These are phyloP conservation scores for Echeveria elegans DNA, from an alignment of 164 flowering plant genomes.

Conservation along the genomic window DNA sequence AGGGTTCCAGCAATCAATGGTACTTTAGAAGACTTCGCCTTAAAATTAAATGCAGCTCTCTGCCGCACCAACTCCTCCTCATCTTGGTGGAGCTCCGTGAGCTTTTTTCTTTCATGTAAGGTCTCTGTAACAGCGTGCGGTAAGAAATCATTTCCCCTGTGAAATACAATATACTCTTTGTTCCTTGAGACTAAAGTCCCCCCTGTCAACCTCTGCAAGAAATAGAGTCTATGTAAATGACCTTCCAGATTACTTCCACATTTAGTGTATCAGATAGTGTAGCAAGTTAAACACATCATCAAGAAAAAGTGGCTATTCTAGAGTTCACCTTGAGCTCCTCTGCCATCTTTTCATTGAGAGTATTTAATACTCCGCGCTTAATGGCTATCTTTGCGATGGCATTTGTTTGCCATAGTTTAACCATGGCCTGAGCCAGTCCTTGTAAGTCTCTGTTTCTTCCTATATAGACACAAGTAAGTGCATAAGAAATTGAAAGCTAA, in stretches of 20 bases:
- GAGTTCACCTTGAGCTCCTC: slow-evolving; percentile 77
- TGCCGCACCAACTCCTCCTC: slow-evolving; percentile 73
- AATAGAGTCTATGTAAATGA: neutral
- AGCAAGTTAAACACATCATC: neutral
- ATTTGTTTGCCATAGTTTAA: slow-evolving; percentile 88
- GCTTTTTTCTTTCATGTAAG: slow-evolving; percentile 46
- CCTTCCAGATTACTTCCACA: neutral
- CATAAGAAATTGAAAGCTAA: neutral
- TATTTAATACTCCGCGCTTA: slow-evolving; percentile 85
- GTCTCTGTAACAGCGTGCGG: slow-evolving; percentile 47
- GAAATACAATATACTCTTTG: slow-evolving; percentile 81
- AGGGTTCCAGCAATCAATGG: slow-evolving; percentile 85
- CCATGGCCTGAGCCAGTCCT: slow-evolving; percentile 86
- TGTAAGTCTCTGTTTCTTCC: slow-evolving; percentile 80
- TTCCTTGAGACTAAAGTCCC: slow-evolving; percentile 81
- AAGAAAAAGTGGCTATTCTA: neutral
- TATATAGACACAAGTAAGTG: slow-evolving; percentile 14
- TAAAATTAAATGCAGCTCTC: slow-evolving; percentile 21
- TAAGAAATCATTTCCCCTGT: slow-evolving; percentile 89
- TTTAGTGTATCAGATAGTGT: neutral
- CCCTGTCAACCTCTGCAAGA: slow-evolving; percentile 72
- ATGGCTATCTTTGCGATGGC: slow-evolving; percentile 91
- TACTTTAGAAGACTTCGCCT: slow-evolving; percentile 25
- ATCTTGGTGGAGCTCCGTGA: slow-evolving; percentile 36
- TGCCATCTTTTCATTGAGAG: slow-evolving; percentile 86